Evolutionary conservation across 306 rosid genomes (phyloP).

Genomic region (Citrullus colocynthis): DNA sequence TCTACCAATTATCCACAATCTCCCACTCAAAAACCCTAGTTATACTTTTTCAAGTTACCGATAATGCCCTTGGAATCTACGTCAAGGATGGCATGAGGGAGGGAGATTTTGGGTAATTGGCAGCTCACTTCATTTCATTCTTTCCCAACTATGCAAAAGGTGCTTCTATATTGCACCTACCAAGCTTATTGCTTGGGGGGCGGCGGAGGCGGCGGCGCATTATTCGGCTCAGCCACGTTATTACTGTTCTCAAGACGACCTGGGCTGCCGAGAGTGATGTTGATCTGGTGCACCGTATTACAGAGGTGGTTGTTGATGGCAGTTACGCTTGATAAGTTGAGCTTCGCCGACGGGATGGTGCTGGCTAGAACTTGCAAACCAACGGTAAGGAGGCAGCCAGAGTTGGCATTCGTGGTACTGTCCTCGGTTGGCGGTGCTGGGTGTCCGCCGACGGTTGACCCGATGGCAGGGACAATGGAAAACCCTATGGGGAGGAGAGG

Average conservation of each 20-base stretch:
- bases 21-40: slow-evolving; percentile 6
- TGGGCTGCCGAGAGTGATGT: slow-evolving; percentile 30
- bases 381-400: slow-evolving; percentile 63
- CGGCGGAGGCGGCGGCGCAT: neutral
- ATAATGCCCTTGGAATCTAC: neutral
- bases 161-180: neutral
- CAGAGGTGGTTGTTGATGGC: slow-evolving; percentile 78
- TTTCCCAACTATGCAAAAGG: neutral
- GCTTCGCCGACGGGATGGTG: slow-evolving; percentile 66
- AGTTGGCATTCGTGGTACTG: neutral
- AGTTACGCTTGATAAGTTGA: slow-evolving; percentile 60
- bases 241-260: slow-evolving; percentile 9
- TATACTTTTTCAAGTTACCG: neutral
- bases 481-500: slow-evolving; percentile 89
- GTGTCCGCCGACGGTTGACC: slow-evolving; percentile 5
- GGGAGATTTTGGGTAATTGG: slow-evolving; percentile 11
- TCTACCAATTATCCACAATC: slow-evolving; percentile 10
- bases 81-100: neutral
- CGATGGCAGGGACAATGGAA: slow-evolving; percentile 38
- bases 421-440: neutral
- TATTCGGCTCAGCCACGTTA: slow-evolving; percentile 10
- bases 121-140: neutral
- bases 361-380: slow-evolving; percentile 79
- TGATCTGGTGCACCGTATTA: slow-evolving; percentile 70
- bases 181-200: slow-evolving; percentile 21